Evolutionary conservation across 164 flowering plant genomes (phyloP).

Genomic region (Nymphaea colorata): DNA sequence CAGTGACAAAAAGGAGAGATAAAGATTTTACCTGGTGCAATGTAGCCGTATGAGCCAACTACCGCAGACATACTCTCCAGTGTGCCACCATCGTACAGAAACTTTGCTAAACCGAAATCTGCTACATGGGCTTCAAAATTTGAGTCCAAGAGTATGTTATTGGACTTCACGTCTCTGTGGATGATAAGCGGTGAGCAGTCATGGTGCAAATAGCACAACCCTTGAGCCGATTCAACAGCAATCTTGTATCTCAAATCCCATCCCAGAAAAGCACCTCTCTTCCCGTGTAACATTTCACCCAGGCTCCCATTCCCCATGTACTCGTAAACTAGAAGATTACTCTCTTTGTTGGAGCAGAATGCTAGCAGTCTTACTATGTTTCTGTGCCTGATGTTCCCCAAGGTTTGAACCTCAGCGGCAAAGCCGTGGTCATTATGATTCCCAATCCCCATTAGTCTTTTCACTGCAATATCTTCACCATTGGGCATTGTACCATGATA

Average conservation of each 20-base stretch:
- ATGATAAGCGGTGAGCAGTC: constrained; percentile 63
- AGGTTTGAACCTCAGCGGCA: constrained; percentile 70
- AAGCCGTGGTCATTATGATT: constrained; percentile 57
- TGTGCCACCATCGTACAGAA: constrained; percentile 48
- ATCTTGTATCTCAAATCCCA: constrained; percentile 63
- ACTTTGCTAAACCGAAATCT: constrained; percentile 90
- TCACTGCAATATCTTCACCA: constrained; percentile 74
- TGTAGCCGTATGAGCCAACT: constrained; percentile 96
- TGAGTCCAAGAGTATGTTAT: constrained; percentile 60
- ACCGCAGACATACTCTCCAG: constrained; percentile 80
- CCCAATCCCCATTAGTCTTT: constrained; percentile 51
- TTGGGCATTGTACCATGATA: constrained; percentile 69
- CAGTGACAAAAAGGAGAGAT: background rate
- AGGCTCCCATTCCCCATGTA: constrained; percentile 75
- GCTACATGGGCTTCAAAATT: constrained; percentile 75
- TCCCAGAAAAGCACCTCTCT: constrained; percentile 33
- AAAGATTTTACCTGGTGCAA: constrained; percentile 60
- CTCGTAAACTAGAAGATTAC: constrained; percentile 61
- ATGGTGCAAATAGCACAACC: constrained; percentile 66
- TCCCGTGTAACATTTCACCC: constrained; percentile 61
- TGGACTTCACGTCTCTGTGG: constrained; percentile 68
- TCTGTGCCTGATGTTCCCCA: constrained; percentile 78
- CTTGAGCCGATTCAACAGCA: constrained; percentile 57
- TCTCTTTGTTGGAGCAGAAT: constrained; percentile 65
- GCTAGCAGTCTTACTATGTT: constrained; percentile 79